Evolutionary conservation across 1,284 basidiomycete species (phyloP), one percentile per base, ranked within the genome.

Genomic region (Trametes sp.): DNA sequence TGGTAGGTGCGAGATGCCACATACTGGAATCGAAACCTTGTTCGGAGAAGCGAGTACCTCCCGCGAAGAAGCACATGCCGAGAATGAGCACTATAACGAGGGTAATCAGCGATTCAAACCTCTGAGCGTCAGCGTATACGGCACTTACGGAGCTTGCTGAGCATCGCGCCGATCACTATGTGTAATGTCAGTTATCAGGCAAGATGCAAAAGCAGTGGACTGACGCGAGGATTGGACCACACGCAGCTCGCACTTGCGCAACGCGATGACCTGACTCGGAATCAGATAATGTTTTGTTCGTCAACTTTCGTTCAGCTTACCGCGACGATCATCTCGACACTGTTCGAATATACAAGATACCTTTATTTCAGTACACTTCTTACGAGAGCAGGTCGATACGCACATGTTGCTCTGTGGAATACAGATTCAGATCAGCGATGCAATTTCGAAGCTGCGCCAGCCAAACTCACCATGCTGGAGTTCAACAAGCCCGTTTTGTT

Each of bases 1-100:
- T 23, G 11, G 13, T 0, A 0, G 10, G 38, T 7, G 35, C 4
- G 21, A 16, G 21, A 29, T 19, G n/a, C 26, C 24, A 75, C 87
- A 68, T 68, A 91, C 90, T 88, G 24, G 84, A 77, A 69, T 92
- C 87, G 69, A 93, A 92, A 1, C 82, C 89, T 76, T 95, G 92
- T 70, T 93, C 90, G 5, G 87, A 86, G 69, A 90, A 95, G 29
- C 86, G 82, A 63, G 89, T 76, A 6, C 93, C 93, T 24, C 93
- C 93, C 1, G 89, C 91, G 69, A 93, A 89, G 77, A 93, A 87
- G 74, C 89, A 92, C 80, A 95, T 86, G 38, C 95, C 95, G 33
- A 88, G 81, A 41, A 88, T 86, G 4, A 76, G 67, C 10, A 76
- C 75, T 76, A 29, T 7, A 13, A 35, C 31, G 13, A 9, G 26